phyloP scores from a whole-genome alignment of 1,139 yeast species.

The Candida sp. region DNA sequence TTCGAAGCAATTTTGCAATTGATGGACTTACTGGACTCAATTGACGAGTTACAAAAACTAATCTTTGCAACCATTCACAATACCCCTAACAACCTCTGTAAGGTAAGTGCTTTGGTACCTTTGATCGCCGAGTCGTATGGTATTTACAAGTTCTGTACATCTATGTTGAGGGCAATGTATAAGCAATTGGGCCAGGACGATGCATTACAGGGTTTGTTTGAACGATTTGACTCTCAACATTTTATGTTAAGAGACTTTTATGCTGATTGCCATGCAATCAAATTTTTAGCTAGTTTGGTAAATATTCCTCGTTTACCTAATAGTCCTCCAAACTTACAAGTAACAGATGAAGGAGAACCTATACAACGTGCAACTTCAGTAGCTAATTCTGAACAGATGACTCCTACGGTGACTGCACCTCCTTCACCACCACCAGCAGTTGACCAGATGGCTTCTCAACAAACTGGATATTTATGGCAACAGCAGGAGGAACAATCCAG shows the following conservation, averaged over 20 bases:
- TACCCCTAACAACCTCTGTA: slow-evolving; percentile 71
- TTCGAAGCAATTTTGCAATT: slow-evolving; percentile 85
- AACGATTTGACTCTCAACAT: slow-evolving; percentile 79
- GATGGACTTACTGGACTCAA: slow-evolving; percentile 81
- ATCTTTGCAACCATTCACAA: slow-evolving; percentile 72
- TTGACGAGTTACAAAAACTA: slow-evolving; percentile 76
- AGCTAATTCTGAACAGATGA: slow-evolving; percentile 14
- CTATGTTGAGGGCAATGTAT: slow-evolving; percentile 89
- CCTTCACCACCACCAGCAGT: slow-evolving; percentile 38
- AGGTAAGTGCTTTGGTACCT: slow-evolving; percentile 86
- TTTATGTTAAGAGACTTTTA: slow-evolving; percentile 77
- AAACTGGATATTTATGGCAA: slow-evolving; percentile 41
- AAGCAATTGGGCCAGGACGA: slow-evolving; percentile 75
- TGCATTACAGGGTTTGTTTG: slow-evolving; percentile 70
- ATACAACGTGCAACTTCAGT: slow-evolving; percentile 41
- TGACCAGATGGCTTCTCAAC: slow-evolving; percentile 43
- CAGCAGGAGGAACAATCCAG: slow-evolving; percentile 67
- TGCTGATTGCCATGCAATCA: slow-evolving; percentile 85
- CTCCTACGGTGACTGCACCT: slow-evolving; percentile 29
- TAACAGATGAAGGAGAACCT: slow-evolving; percentile 38
- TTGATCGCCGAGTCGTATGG: slow-evolving; percentile 94
- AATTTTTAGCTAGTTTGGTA: slow-evolving; percentile 78
- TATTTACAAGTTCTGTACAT: slow-evolving; percentile 81
- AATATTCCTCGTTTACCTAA: slow-evolving; percentile 80
- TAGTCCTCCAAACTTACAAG: slow-evolving; percentile 64